Percentiles rank a stretch among this genome's conserved stretches.
Evolutionary conservation across 2,329 filamentous ascomycete genomes (phyloP).

Genomic region (Fusarium sacchari): DNA sequence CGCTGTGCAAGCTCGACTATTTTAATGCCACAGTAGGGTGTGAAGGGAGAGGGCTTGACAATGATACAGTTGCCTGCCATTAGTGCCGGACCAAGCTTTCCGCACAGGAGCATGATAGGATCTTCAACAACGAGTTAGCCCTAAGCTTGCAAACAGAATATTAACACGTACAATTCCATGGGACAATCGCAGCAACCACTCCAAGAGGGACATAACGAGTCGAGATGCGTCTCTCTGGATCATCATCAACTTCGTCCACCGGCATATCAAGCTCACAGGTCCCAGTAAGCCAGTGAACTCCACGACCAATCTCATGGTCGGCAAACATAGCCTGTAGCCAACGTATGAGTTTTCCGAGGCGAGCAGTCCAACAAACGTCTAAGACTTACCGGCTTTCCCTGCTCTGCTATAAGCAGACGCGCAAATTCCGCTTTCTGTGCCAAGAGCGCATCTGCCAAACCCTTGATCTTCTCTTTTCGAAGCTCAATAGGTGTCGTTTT

Average conservation of each 20-base stretch:
- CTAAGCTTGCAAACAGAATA: not conserved
- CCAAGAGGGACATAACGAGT: constrained; percentile 1
- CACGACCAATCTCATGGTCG: not conserved
- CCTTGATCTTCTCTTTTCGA: not conserved
- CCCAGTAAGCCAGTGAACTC: not conserved
- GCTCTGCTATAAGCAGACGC: not conserved
- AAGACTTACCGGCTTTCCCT: not conserved
- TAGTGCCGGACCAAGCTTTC: constrained; percentile 42
- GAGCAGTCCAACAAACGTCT: fast-evolving
- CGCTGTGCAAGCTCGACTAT: constrained; percentile 65
- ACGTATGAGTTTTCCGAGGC: fast-evolving
- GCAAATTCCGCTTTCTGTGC: not conserved
- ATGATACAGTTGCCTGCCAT: constrained; percentile 66
- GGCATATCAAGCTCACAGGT: not conserved
- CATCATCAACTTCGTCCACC: not conserved
- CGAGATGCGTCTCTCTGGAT: not conserved
- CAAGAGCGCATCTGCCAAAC: not conserved
- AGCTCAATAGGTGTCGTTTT: not conserved
- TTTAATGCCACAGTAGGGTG: constrained; percentile 67
- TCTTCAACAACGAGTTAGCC: not conserved
- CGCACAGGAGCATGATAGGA: constrained; percentile 2
- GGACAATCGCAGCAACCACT: not conserved
- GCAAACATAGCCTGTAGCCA: not conserved
- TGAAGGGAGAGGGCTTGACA: constrained; percentile 66
- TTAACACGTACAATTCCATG: not conserved